Evolutionary conservation across 2,329 filamentous ascomycete species (phyloP).

Genomic region (Trichoderma polysporum): DNA sequence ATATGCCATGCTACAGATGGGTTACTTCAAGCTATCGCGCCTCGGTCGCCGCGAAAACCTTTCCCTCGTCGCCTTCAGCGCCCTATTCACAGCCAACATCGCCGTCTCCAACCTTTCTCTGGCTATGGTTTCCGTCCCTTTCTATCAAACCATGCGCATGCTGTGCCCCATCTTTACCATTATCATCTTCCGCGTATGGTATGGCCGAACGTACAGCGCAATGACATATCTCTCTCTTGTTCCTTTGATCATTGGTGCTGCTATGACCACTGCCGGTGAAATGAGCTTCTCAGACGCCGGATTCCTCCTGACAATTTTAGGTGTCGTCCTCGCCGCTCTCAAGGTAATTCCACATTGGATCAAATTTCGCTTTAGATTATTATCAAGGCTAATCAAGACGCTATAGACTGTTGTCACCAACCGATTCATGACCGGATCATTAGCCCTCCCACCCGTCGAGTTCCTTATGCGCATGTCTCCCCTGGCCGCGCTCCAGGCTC

Average conservation of each 20-base stretch:
- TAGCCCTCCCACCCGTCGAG: conserved; percentile 58
- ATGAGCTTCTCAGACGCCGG: conserved; percentile 61
- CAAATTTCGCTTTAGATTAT: not conserved
- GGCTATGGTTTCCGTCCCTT: conserved; percentile 61
- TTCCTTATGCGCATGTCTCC: conserved; percentile 63
- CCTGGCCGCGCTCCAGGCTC: conserved; percentile 55
- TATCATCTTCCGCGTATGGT: conserved; percentile 58
- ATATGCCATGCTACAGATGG: conserved; percentile 49
- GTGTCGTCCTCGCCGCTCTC: conserved; percentile 53
- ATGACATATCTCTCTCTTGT: conserved; percentile 60
- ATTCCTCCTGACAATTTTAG: conserved; percentile 54
- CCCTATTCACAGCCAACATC: conserved; percentile 63
- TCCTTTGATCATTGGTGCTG: conserved; percentile 60
- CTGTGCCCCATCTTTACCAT: conserved; percentile 62
- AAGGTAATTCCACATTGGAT: conserved; percentile 42
- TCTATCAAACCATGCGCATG: conserved; percentile 64
- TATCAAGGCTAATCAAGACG: conserved; percentile 10
- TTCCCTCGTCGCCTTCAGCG: conserved; percentile 57
- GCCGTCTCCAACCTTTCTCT: conserved; percentile 65
- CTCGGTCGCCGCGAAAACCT: conserved; percentile 54
- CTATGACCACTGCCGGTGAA: conserved; percentile 60
- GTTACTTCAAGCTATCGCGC: conserved; percentile 53
- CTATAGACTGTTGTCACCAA: conserved; percentile 60
- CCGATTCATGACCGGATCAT: conserved; percentile 61
- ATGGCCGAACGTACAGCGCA: conserved; percentile 53